Conservation (phyloP, 768 basidiomycete species). For the Kwoniella botswanensis region DNA sequence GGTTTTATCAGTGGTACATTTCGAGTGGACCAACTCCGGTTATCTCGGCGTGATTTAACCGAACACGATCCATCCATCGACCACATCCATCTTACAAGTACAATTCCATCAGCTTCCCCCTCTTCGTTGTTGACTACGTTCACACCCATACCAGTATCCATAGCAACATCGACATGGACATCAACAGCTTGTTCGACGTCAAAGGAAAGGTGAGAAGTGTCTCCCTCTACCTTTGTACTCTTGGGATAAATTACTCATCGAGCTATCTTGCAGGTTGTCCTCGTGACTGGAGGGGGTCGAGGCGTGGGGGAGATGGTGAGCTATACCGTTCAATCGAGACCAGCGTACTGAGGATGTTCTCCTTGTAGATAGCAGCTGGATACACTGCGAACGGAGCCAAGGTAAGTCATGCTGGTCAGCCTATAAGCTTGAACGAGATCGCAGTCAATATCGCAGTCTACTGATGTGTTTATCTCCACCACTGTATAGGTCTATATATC, state of each 20-base stretch:
- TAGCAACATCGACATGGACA: conserved; percentile 34
- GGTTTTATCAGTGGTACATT: too few relatives aligned
- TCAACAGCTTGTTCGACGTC: conserved; percentile 61
- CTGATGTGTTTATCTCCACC: neutral
- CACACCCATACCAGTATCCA: too few relatives aligned
- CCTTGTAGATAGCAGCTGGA: conserved; percentile 66
- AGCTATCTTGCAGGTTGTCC: conserved; percentile 57
- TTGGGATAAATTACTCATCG: neutral
- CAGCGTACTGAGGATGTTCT: too few relatives aligned
- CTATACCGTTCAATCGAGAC: too few relatives aligned
- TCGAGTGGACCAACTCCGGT: too few relatives aligned
- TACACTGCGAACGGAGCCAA: conserved; percentile 69
- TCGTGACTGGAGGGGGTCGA: conserved; percentile 71
- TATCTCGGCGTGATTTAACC: too few relatives aligned
- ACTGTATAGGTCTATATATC: conserved; percentile 66
- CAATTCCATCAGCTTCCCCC: too few relatives aligned
- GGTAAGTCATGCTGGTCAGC: conserved; percentile 18
- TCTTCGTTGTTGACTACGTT: too few relatives aligned
- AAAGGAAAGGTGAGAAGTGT: conserved; percentile 57
- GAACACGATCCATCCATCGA: too few relatives aligned
- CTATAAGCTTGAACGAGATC: neutral
- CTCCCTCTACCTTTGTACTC: neutral
- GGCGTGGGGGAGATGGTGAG: conserved; percentile 72
- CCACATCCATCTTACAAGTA: too few relatives aligned
- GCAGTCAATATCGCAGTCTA: neutral